Conservation (phyloP, 2,329 filamentous ascomycete genomes). For the Leptographium flavum region DNA sequence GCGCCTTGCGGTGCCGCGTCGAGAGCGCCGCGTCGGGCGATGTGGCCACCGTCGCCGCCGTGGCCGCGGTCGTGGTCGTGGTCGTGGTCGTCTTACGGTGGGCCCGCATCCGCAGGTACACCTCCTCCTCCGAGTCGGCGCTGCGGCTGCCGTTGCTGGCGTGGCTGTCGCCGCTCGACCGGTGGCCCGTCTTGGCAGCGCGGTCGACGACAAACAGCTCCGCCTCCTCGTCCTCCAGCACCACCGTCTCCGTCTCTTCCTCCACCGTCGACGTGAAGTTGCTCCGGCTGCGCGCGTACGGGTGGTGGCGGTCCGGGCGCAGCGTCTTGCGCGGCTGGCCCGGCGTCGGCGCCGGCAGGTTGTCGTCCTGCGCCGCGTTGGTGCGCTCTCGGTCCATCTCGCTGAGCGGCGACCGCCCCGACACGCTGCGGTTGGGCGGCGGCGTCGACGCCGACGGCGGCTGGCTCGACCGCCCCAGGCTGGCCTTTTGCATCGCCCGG, state of each 20-base stretch:
- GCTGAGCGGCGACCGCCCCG: conserved; percentile 72
- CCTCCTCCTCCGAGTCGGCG: conserved; percentile 69
- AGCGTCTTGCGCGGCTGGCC: conserved; percentile 88
- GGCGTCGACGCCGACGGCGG: conserved; percentile 50
- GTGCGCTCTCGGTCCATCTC: conserved; percentile 76
- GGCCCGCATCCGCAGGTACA: conserved; percentile 59
- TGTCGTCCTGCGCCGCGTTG: conserved; percentile 67
- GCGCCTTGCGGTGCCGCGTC: conserved; percentile 44
- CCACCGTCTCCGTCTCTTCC: conserved; percentile 38
- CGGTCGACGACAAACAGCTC: conserved; percentile 20
- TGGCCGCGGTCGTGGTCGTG: conserved; percentile 29
- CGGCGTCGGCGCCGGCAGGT: conserved; percentile 85
- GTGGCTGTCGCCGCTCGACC: conserved; percentile 46
- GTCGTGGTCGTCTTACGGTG: conserved; percentile 42
- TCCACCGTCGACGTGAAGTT: conserved; percentile 25
- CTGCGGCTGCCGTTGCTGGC: conserved; percentile 39
- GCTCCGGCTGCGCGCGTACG: conserved; percentile 44
- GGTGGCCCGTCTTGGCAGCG: conserved; percentile 45
- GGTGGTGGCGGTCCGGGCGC: conserved; percentile 59
- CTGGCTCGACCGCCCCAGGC: conserved; percentile 46
- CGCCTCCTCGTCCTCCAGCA: conserved; percentile 33
- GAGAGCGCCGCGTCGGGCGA: no score
- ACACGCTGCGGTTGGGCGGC: conserved; percentile 62
- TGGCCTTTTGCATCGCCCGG: conserved; percentile 45
- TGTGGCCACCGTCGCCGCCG: conserved; percentile 47